Base-by-base conservation (phyloP, 768 basidiomycete species). In the Amanita inopinata region DNA sequence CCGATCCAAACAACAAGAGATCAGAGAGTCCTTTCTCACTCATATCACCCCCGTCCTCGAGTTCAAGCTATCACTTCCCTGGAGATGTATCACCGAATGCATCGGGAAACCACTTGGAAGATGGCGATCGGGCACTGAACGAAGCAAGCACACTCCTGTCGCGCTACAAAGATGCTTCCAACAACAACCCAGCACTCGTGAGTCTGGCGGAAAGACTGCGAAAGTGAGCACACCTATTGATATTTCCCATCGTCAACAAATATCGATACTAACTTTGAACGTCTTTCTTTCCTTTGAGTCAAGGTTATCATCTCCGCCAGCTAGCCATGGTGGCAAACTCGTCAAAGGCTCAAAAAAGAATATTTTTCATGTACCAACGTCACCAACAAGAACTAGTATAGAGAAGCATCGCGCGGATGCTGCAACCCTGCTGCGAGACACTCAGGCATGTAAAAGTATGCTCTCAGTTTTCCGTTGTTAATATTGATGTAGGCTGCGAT, bases 381-480 rank as follows among this genome's bases (percentile, higher is more conserved):
- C 27, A 28, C 27, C n/a, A 28, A 7, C 27, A 17, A 43, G 18
- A 3, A 35, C n/a, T 5, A 35, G 17, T 31, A 17, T 17, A 15
- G 41, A 43, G 10, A 25, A n/a, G 41, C 28, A 34, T 25, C 41
- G 41, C 20, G 15, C 32, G 12, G 41, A 43, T 18, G 33, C 41
- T 17, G 15, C 15, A 20, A 17, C 24, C 6, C 41, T 43, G 11
- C 23, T 43, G 10, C 41, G 33, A 22, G 41, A 43, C 10, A 27
- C 35, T 20, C 41, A 43, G 41, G 41, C 35, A 28, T 35, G 17
- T 43, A 35, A 35, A 15, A n/a, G 11, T 6, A 19, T 17, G 12
- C 4, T 4, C 9, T 17, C 32, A 14, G 25, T 15, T 8, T 28
- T 5, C 12, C 17, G 12, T 8, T n/a, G 5, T 28, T 10, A 33